Evolutionary conservation across 2,329 filamentous ascomycete species (phyloP).

Genomic region (Aspergillus latus): DNA sequence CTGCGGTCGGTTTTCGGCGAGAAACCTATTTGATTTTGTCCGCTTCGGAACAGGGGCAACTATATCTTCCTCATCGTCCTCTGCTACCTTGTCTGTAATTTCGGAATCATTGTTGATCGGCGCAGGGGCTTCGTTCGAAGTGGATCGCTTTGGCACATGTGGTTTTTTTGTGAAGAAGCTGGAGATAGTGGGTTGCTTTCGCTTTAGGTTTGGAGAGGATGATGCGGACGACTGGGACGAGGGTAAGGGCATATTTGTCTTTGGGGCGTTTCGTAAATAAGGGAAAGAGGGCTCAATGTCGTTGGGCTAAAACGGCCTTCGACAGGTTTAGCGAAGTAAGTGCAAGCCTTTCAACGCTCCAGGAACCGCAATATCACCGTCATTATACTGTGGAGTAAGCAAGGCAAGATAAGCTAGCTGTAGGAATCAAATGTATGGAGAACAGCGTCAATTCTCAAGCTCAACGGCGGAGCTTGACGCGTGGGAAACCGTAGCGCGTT

Average conservation of each 20-base stretch:
- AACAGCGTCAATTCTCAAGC: neutral
- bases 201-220: conserved; percentile 36
- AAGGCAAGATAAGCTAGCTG: neutral
- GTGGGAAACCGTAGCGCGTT: conserved; percentile 27
- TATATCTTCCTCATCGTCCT: conserved; percentile 43
- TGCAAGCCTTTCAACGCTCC: neutral
- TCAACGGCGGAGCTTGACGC: conserved; percentile 32
- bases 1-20: conserved; percentile 12
- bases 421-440: neutral
- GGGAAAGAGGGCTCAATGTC: neutral
- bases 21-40: conserved; percentile 31
- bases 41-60: conserved; percentile 44
- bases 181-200: conserved; percentile 70
- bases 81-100: conserved; percentile 10
- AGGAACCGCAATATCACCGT: neutral
- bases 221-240: conserved; percentile 35
- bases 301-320: neutral
- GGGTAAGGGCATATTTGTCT: conserved; percentile 32
- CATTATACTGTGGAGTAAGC: neutral
- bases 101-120: conserved; percentile 3
- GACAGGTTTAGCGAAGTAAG: neutral
- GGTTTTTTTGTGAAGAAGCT: conserved; percentile 74
- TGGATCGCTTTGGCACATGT: conserved; percentile 21
- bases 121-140: conserved; percentile 11
- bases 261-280: neutral